A percentile compares a stretch with the other conserved stretches of the same genome.
phyloP scores from a whole-genome alignment of 345 rosid genomes.

The Pseudoturritis turrita region DNA sequence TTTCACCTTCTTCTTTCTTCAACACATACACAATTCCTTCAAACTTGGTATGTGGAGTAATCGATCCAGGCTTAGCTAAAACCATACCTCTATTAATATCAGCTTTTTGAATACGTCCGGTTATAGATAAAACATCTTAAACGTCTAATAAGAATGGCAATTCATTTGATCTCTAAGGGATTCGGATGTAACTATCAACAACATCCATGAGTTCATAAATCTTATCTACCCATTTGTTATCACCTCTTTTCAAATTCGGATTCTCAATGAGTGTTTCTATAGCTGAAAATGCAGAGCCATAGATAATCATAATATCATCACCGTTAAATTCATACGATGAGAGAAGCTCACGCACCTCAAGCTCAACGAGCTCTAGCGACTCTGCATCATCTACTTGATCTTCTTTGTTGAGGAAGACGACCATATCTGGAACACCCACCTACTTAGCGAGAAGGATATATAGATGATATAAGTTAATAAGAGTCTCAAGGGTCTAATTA shows the following conservation, averaged over 20 bases:
- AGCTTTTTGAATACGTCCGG: constrained; percentile 75
- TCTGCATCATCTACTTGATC: constrained; percentile 94
- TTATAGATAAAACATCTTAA: constrained; percentile 89
- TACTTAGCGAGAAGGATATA: constrained; percentile 80
- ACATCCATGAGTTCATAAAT: constrained; percentile 88
- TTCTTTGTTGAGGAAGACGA: constrained; percentile 81
- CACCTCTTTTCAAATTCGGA: constrained; percentile 65
- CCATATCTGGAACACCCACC: constrained; percentile 90
- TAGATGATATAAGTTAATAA: too few species aligned
- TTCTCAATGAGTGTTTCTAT: constrained; percentile 71
- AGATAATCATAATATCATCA: constrained; percentile 75
- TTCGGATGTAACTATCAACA: constrained; percentile 78
- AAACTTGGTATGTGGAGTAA: constrained; percentile 78
- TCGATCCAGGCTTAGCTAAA: constrained; percentile 77
- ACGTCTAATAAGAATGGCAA: constrained; percentile 81
- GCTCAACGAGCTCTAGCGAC: constrained; percentile 80
- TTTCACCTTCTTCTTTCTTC: constrained; percentile 98
- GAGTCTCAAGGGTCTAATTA: too few species aligned
- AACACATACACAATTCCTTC: constrained; percentile 72
- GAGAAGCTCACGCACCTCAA: constrained; percentile 92
- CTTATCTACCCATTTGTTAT: constrained; percentile 85
- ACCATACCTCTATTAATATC: constrained; percentile 98
- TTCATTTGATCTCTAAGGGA: constrained; percentile 77
- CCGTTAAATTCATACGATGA: constrained; percentile 80
- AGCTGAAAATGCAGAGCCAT: constrained; percentile 84